Conservation (phyloP, 371 early-diverging fungal genomes). For the Parasitella parasitica region DNA sequence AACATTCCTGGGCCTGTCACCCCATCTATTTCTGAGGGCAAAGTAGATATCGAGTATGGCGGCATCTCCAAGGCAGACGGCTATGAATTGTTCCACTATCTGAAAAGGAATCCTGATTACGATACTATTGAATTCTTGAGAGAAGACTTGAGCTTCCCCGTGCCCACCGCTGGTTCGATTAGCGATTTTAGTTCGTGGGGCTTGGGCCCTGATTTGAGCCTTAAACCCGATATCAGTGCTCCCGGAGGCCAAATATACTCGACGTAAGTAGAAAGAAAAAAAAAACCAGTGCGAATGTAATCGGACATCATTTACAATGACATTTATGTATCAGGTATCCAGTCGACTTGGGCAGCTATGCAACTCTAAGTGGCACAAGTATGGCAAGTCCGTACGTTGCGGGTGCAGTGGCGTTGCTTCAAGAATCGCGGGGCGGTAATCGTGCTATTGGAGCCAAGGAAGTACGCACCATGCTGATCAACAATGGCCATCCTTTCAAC, state of each 20-base stretch:
- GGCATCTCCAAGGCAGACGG: constrained; percentile 46
- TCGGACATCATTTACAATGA: too few species aligned
- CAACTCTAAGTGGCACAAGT: constrained; percentile 59
- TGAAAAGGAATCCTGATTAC: not conserved
- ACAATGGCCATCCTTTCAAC: constrained; percentile 49
- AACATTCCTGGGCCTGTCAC: constrained; percentile 35
- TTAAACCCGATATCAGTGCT: constrained; percentile 71
- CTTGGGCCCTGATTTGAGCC: constrained; percentile 63
- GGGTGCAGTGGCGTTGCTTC: constrained; percentile 64
- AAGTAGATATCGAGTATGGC: constrained; percentile 37
- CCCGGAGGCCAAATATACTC: constrained; percentile 78
- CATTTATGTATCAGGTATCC: too few species aligned
- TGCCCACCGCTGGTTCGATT: constrained; percentile 39
- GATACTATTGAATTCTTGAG: constrained; percentile 12
- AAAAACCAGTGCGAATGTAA: too few species aligned
- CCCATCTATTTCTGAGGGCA: constrained; percentile 21
- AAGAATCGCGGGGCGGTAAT: constrained; percentile 32
- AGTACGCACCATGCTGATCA: constrained; percentile 45
- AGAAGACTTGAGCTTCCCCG: constrained; percentile 23
- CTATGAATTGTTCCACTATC: constrained; percentile 18
- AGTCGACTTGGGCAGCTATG: constrained; percentile 32
- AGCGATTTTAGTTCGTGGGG: constrained; percentile 69
- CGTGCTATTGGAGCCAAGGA: constrained; percentile 18
- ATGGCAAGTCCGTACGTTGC: constrained; percentile 79
- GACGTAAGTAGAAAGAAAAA: constrained; percentile 55